These are phyloP conservation scores for Mycosphaerella arachidis DNA, from an alignment of 2,329 filamentous ascomycete species.

Conservation along the genomic window DNA sequence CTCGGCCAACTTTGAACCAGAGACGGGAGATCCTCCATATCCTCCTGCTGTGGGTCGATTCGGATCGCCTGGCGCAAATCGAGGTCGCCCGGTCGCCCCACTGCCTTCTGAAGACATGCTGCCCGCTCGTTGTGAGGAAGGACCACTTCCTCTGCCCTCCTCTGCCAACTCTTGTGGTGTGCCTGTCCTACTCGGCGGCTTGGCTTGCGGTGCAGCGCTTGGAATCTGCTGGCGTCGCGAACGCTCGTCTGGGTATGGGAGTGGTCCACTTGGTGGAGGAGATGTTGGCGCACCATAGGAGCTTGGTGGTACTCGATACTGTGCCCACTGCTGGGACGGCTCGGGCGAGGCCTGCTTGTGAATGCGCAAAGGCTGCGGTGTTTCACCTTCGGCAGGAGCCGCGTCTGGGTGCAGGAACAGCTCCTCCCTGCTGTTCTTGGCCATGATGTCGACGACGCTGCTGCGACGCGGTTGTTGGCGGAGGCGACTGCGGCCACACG, in stretches of 20 bases:
- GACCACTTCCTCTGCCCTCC: slow-evolving; percentile 21
- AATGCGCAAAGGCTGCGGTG: slow-evolving; percentile 31
- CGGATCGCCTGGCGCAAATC: slow-evolving; percentile 47
- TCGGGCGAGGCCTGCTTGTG: slow-evolving; percentile 28
- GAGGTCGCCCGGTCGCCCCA: slow-evolving; percentile 31
- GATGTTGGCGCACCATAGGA: slow-evolving; percentile 30
- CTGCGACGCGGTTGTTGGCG: not conserved
- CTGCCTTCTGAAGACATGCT: slow-evolving; percentile 32
- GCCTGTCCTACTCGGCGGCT: slow-evolving; percentile 21
- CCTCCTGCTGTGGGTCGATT: slow-evolving; percentile 45
- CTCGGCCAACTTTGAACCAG: slow-evolving; percentile 61
- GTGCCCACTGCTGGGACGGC: slow-evolving; percentile 30
- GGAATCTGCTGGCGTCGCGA: slow-evolving; percentile 19
- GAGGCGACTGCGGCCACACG: not conserved
- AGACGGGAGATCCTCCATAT: slow-evolving; percentile 38
- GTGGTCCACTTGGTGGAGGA: slow-evolving; percentile 29
- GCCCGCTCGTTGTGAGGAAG: slow-evolving; percentile 20
- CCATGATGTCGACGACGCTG: slow-evolving; percentile 9
- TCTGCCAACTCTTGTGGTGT: slow-evolving; percentile 28
- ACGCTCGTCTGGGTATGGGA: slow-evolving; percentile 31
- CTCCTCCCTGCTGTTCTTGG: slow-evolving; percentile 16
- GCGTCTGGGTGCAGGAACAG: slow-evolving; percentile 20
- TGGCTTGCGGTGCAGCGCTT: slow-evolving; percentile 11
- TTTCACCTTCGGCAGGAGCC: slow-evolving; percentile 17
- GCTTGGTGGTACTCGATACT: slow-evolving; percentile 29